Evolutionary conservation across 2,329 filamentous ascomycete genomes (phyloP), one percentile per base, ranked within the genome.

Genomic region (Pseudogymnoascus sp.): DNA sequence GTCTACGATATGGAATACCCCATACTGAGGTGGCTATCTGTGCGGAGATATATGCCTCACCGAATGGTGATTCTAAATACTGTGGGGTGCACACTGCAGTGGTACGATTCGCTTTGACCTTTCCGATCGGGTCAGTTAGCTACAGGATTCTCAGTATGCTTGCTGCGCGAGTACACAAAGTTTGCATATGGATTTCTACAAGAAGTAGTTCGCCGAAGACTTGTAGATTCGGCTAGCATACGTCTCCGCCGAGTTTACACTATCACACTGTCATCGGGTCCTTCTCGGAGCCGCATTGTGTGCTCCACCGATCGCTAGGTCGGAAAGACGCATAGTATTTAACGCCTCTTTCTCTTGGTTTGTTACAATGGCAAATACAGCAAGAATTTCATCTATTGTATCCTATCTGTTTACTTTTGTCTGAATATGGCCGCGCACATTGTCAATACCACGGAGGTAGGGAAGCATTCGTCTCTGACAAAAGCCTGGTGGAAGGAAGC

Each of bases 401-500:
- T 2, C 25, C 22, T 30, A 30, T 33, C 25, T 33, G 30, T 18
- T 54, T 33, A 33, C 47, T 33, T 54, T 54, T 33, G 47, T 54
- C 11, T 6, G 16, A 54, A 33, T 33, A 54, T 54, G 47, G 6
- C 25, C 33, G 28, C 47, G 25, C 47, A 54, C 16, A 33, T 14
- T 28, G 47, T 33, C 47, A 54, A 33, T 54, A 6, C 25, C 47
- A 54, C n/a, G 2, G 25, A 33, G 28, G 47, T 28, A 54, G 47
- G 6, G 47, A 54, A 33, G 30, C 47, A 28, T 28, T 12, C 7
- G n/a, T 28, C 25, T 33, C 25, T 54, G 47, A 54, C 47, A 25
- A 54, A 54, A 54, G 47, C 47, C 47, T 54, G 47, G 47, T 54
- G 47, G 47, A 54, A 54, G 16, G 47, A 54, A 18, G 47, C 47